These are phyloP conservation scores for Lachnellula arida DNA, from an alignment of 2,329 filamentous ascomycete genomes.

Conservation along the genomic window DNA sequence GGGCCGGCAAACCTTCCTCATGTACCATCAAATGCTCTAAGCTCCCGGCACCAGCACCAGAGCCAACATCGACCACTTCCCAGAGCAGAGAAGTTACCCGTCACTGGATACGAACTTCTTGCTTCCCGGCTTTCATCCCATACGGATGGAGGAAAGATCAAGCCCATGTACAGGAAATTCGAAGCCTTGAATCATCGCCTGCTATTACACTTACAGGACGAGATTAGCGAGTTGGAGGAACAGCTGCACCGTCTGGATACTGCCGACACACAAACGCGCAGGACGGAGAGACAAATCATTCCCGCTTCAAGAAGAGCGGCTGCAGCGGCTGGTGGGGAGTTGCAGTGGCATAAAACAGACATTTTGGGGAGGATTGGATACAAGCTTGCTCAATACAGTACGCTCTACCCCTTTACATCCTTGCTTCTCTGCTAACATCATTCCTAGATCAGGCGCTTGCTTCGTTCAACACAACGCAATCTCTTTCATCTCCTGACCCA, in stretches of 20 bases:
- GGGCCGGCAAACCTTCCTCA: conserved; percentile 32
- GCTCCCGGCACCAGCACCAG: conserved; percentile 33
- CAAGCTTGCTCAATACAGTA: conserved; percentile 66
- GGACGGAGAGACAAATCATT: conserved; percentile 34
- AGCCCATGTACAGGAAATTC: conserved; percentile 78
- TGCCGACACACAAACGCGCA: conserved; percentile 43
- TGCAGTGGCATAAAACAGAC: conserved; percentile 57
- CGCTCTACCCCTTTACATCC: conserved; percentile 22
- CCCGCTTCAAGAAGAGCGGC: conserved; percentile 56
- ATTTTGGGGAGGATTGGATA: conserved; percentile 58
- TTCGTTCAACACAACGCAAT: conserved; percentile 51
- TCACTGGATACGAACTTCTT: conserved; percentile 59
- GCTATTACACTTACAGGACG: conserved; percentile 78
- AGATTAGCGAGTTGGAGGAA: conserved; percentile 75
- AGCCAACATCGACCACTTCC: conserved; percentile 23
- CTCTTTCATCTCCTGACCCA: conserved; percentile 43
- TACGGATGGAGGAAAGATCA: conserved; percentile 20
- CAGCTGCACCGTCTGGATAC: conserved; percentile 66
- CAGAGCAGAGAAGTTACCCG: conserved; percentile 39
- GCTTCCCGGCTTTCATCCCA: conserved; percentile 47
- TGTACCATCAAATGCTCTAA: conserved; percentile 35
- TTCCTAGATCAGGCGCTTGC: conserved; percentile 51
- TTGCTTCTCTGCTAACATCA: not conserved
- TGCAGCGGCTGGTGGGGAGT: conserved; percentile 47
- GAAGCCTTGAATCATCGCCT: conserved; percentile 77